Evolutionary conservation across 192 early-diverging fungal species (phyloP).

Genomic region (Coemansia sp.): DNA sequence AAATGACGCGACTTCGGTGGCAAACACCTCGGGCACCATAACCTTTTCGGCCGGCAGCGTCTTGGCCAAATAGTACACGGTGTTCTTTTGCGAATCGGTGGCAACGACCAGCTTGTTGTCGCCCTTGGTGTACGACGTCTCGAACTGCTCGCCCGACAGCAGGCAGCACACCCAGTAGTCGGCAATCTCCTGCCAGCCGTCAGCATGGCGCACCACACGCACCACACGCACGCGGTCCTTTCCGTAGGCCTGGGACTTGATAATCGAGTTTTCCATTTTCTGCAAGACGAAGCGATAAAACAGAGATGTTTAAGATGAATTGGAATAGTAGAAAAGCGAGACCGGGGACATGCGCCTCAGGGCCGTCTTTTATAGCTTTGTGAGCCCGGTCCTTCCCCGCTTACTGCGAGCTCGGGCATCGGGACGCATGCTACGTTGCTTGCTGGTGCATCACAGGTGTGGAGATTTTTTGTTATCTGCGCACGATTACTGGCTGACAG

Average conservation of each 20-base stretch:
- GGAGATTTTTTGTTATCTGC: constrained; percentile 10
- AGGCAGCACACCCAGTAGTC: constrained; percentile 67
- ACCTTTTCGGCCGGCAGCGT: constrained; percentile 58
- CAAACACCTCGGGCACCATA: constrained; percentile 73
- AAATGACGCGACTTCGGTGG: constrained; percentile 66
- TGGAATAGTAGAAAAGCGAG: no score
- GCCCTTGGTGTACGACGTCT: constrained; percentile 71
- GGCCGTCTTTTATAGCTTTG: background rate
- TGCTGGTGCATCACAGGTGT: constrained; percentile 9
- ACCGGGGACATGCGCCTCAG: no score
- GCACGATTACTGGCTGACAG: constrained; percentile 3
- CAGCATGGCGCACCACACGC: constrained; percentile 63
- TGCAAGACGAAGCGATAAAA: no score
- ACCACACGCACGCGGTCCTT: constrained; percentile 74
- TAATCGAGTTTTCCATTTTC: constrained; percentile 42
- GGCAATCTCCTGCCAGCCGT: constrained; percentile 64
- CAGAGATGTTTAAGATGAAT: no score
- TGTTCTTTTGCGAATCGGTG: constrained; percentile 80
- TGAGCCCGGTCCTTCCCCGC: no score
- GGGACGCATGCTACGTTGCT: background rate
- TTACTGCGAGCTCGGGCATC: no score
- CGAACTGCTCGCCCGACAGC: constrained; percentile 60
- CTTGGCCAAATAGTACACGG: constrained; percentile 74
- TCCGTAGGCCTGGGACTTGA: constrained; percentile 68
- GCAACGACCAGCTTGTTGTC: constrained; percentile 75